Base-by-base conservation (phyloP, 345 rosid genomes). In the Microthlaspi erraticum region DNA sequence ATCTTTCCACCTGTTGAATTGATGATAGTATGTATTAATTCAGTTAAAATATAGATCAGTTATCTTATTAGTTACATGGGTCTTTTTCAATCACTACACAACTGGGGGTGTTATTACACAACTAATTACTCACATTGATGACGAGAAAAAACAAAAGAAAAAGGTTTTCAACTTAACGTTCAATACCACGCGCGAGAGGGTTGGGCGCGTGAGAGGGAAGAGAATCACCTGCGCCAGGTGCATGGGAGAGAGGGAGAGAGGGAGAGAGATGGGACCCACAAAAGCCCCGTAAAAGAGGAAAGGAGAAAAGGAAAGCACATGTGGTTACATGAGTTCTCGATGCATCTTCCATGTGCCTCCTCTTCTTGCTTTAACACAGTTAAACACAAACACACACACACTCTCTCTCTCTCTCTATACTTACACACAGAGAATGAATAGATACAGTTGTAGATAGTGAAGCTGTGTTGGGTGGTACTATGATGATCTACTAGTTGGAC, bases 281-380 rank as follows among this genome's bases (percentile, higher is more conserved):
- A 48, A 68, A 74, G 68, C 55, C 54, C 78, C 45, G 63, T 41
- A 44, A 68, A 68, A 53, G 55, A 45, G 73, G 69, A 74, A 67
- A 74, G 60, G 63, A 60, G 60, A 75, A 74, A 66, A 65, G 13
- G 73, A 74, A 74, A 75, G 74, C 70, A 68, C 79, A 75, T 75
- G 74, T 56, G 32, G 11, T 68, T 74, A 68, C 74, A 75, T 68
- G 79, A 75, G 49, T 29, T 44, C 74, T 75, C 45, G 4, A 67
- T 68, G 74, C 36, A 23, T 68, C 49, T 26, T 49, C 59, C 73
- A 74, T 67, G 73, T 74, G 78, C 68, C 26, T 51, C 64, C 58
- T 53, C 37, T 53, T 60, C 29, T 26, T 26, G 29, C 29, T 26
- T 26, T 23, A 23, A 23, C 26, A 23, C 26, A 23, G 26, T 23